Evolutionary conservation across 257 asterid genomes (phyloP), one percentile per base, ranked within the genome.

Genomic region (Lycium barbarum): DNA sequence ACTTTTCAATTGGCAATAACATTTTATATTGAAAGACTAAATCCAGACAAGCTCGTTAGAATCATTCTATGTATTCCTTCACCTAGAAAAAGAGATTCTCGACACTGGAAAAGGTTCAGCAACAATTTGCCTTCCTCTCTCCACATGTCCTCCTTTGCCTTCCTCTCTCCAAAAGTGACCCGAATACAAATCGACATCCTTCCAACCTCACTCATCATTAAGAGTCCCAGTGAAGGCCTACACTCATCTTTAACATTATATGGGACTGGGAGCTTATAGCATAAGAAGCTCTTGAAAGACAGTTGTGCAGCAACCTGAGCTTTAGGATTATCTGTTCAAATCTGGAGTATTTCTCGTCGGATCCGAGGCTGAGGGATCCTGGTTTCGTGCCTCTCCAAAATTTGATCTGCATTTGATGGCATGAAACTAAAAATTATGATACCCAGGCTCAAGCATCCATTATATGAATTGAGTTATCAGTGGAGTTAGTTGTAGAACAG

Each of bases 321-420:
- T 14, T 33, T 53, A 53, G 20, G 51, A 57, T 12, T 13, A 10
- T 18, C 2, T 22, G 2, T 65, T 85, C 89, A 90, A 43, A 35
- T 86, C 47, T 3, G 88, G 88, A 62, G 86, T 85, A 55, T 91
- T 85, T 85, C 92, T 83, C 89, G 88, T 92, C 86, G 83, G 86
- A 72, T 92, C 88, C 0, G 90, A 61, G 18, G 85, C 81, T 7
- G 95, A 90, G 53, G 93, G 88, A 85, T 90, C 90, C 81, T 89
- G 93, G 9, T 88, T 85, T 84, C 86, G 90, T 15, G 93, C 85
- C 91, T 93, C 91, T 79, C 98, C 97, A 81, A 91, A 94, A 61
- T 87, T 88, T 33, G 95, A 94, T 84, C 97, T 93, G 92, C 87
- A 87, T 36, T 68, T 86, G 4, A 18, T 79, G 83, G 59, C 85